A percentile compares a stretch with the other conserved stretches of the same genome.
Conservation (phyloP, 2,329 filamentous ascomycete species). For the Lachnellula hyalina region DNA sequence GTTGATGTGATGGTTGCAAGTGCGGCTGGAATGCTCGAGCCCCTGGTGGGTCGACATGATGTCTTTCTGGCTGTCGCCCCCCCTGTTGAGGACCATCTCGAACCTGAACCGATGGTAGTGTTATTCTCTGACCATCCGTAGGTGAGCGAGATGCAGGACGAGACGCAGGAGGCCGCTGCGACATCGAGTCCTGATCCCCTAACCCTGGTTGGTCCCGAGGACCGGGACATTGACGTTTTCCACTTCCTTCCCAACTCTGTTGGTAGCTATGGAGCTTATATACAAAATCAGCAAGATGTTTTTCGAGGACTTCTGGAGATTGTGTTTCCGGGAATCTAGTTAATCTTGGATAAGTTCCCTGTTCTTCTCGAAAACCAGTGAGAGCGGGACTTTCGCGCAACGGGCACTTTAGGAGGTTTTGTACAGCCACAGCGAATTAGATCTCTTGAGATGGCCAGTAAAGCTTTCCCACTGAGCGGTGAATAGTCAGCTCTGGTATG, state of each 20-base stretch:
- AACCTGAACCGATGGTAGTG: slow-evolving; percentile 30
- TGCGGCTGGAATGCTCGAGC: slow-evolving; percentile 19
- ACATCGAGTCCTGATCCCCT: slow-evolving; percentile 60
- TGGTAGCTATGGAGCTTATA: slow-evolving; percentile 32
- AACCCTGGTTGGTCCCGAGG: slow-evolving; percentile 44
- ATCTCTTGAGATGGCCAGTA: slow-evolving; percentile 23
- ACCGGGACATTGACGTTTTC: slow-evolving; percentile 52
- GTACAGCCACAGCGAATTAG: slow-evolving; percentile 37
- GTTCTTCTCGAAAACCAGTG: slow-evolving; percentile 29
- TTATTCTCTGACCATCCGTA: slow-evolving; percentile 30
- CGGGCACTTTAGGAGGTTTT: slow-evolving; percentile 31
- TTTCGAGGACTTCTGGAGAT: slow-evolving; percentile 28
- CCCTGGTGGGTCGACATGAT: slow-evolving; percentile 17
- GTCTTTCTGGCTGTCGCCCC: slow-evolving; percentile 23
- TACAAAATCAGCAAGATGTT: slow-evolving; percentile 29
- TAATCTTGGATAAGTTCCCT: slow-evolving; percentile 26
- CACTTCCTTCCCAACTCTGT: slow-evolving; percentile 32
- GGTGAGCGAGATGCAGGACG: slow-evolving; percentile 46
- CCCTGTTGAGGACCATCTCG: slow-evolving; percentile 29
- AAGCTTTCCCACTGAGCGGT: slow-evolving; percentile 23
- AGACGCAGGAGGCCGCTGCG: slow-evolving; percentile 54
- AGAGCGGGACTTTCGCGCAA: slow-evolving; percentile 31
- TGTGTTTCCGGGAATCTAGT: slow-evolving; percentile 24
- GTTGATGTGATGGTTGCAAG: slow-evolving; percentile 19
- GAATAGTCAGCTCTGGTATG: slow-evolving; percentile 18